Base-by-base conservation (phyloP, 441 rosid species). In the Euphorbia celastroides region DNA sequence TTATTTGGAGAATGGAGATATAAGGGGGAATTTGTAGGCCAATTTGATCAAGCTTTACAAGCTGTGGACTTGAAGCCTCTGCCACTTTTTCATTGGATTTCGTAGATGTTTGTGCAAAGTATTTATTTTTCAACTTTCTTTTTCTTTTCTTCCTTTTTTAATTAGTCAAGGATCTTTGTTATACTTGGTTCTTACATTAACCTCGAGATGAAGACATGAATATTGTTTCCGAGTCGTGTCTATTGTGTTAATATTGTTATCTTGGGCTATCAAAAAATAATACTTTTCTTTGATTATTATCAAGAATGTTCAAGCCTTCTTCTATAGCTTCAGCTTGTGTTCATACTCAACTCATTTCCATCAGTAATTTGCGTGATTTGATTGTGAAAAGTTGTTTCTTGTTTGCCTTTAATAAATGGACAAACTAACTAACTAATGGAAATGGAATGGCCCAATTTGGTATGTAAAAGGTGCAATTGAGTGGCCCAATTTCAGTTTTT, bases 61-160 rank as follows among this genome's bases (percentile, higher is more conserved):
- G 68, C 65, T 72, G 52, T 88, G 83, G 79, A 66, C 72, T 72
- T 58, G 86, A 90, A 83, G 89, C 86, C 81, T 82, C 82, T 63
- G 57, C 48, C 66, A 6, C 88, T 80, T 83, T 85, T 72, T 68
- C 66, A 66, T 70, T 65, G 70, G 78, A 64, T 86, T 81, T 84
- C 86, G 79, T 84, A 46, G 48, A 68, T 71, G 65, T 66, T 62
- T 62, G 84, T 75, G 84, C 91, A 90, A 90, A 85, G 97, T 80
- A 93, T 87, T 86, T 76, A 85, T 77, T 75, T n/a, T 72, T 36
- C 79, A 32, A 17, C 41, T 31, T 52, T 25, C 11, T 17, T 48
- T 52, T 5, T 46, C 13, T 46, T 16, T 46, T 2, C 16, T 14
- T 28, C 9, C 9, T 9, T 4, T 34, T 34, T 9, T 34, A 34